Evolutionary conservation across 1,284 basidiomycete genomes (phyloP).

Genomic region (Rhodotorula sp.): DNA sequence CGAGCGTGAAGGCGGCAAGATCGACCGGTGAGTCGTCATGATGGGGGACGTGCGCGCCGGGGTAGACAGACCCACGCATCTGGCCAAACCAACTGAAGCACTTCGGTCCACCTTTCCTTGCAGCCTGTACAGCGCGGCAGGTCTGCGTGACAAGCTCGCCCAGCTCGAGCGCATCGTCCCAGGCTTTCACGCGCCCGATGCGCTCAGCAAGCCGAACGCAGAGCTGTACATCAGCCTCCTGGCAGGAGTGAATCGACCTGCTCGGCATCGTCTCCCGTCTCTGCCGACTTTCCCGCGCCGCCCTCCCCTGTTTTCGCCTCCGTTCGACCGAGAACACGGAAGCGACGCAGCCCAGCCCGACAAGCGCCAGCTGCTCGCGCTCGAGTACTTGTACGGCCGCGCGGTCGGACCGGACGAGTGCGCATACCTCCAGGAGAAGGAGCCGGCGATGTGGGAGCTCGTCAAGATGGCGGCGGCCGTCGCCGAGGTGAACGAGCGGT

Average conservation of each 20-base stretch:
- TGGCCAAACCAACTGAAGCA: background rate
- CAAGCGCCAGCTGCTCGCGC: conserved; percentile 1
- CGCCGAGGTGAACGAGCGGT: conserved; percentile 4
- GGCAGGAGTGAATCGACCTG: background rate
- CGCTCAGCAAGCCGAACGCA: background rate
- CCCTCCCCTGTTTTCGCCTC: background rate
- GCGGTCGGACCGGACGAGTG: background rate
- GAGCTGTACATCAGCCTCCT: background rate
- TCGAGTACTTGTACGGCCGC: conserved; percentile 7
- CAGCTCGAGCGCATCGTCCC: background rate
- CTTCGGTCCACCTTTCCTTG: background rate
- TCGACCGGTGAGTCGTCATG: background rate
- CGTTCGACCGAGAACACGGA: background rate
- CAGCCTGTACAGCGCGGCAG: background rate
- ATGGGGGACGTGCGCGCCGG: too few relatives aligned
- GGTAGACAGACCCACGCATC: too few relatives aligned
- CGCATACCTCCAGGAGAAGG: background rate
- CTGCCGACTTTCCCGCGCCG: background rate
- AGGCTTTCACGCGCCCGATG: background rate
- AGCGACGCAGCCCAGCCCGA: background rate
- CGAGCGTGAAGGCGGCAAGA: background rate
- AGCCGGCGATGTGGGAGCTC: background rate
- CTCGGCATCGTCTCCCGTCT: background rate
- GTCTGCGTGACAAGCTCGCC: background rate
- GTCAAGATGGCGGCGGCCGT: background rate